These are phyloP conservation scores for Venturiaceae sp. DNA, from an alignment of 2,329 filamentous ascomycete genomes.

Conservation along the genomic window DNA sequence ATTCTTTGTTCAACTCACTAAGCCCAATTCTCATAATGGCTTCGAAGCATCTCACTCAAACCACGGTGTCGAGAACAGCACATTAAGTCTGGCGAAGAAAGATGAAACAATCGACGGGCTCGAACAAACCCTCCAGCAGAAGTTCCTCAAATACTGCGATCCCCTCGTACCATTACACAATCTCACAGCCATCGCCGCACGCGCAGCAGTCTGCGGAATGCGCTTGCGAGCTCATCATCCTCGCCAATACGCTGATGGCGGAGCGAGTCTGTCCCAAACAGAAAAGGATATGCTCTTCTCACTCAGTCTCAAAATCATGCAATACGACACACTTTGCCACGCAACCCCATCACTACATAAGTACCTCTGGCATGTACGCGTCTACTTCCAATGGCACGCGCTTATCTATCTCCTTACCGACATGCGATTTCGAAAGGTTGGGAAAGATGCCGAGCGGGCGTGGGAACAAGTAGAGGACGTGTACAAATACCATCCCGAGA, in stretches of 20 bases:
- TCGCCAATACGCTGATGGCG: constrained; percentile 22
- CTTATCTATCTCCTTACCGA: constrained; percentile 40
- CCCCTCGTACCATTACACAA: constrained; percentile 28
- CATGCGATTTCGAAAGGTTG: constrained; percentile 22
- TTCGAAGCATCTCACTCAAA: constrained; percentile 19
- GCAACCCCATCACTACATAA: constrained; percentile 27
- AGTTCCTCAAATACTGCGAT: constrained; percentile 36
- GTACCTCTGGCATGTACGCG: constrained; percentile 37
- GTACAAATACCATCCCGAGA: constrained; percentile 32
- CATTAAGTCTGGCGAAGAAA: constrained; percentile 4
- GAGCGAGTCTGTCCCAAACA: constrained; percentile 17
- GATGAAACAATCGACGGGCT: constrained; percentile 28
- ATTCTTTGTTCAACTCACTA: constrained; percentile 20
- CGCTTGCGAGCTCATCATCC: constrained; percentile 37
- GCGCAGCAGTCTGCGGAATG: constrained; percentile 32
- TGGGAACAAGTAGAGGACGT: constrained; percentile 37
- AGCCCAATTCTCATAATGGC: neutral
- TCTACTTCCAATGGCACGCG: constrained; percentile 42
- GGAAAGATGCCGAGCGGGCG: constrained; percentile 21
- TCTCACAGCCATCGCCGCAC: constrained; percentile 34
- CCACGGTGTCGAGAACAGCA: constrained; percentile 8
- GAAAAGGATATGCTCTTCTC: constrained; percentile 31
- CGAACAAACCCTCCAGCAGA: constrained; percentile 31
- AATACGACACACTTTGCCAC: constrained; percentile 30
- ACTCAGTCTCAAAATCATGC: constrained; percentile 29